Percentiles rank a stretch among this genome's conserved stretches.
Conservation (phyloP, 768 basidiomycete genomes). For the Amanita fuliginea region DNA sequence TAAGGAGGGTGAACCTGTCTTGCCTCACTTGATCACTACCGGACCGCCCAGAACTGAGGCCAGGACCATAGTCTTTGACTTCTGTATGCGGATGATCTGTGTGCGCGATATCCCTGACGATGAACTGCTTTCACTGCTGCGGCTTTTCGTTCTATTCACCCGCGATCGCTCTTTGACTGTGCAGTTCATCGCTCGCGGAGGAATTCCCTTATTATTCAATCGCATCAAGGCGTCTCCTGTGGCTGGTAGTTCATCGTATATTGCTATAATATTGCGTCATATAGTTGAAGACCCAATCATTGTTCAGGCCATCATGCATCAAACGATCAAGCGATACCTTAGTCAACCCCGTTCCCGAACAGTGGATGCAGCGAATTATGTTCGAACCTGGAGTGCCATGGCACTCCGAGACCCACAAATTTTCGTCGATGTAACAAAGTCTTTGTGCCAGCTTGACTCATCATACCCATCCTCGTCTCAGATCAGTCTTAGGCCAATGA, state of each 20-base stretch:
- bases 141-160: slow-evolving; percentile 79
- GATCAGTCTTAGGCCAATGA: slow-evolving; percentile 37
- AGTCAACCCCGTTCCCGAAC: slow-evolving; percentile 54
- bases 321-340: slow-evolving; percentile 77
- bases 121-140: slow-evolving; percentile 71
- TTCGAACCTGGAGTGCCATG: slow-evolving; percentile 66
- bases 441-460: slow-evolving; percentile 60
- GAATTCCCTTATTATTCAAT: slow-evolving; percentile 52
- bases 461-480: slow-evolving; percentile 49
- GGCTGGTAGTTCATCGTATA: slow-evolving; percentile 67
- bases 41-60: slow-evolving; percentile 58
- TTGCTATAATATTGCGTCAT: slow-evolving; percentile 86
- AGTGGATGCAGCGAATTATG: slow-evolving; percentile 61
- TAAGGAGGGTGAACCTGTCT: slow-evolving; percentile 57
- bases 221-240: slow-evolving; percentile 53
- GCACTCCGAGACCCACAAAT: slow-evolving; percentile 70
- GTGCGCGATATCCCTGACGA: slow-evolving; percentile 60
- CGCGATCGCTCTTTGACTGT: slow-evolving; percentile 54
- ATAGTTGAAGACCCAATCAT: slow-evolving; percentile 66
- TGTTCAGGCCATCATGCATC: slow-evolving; percentile 65
- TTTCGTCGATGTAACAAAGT: slow-evolving; percentile 66
- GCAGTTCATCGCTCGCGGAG: slow-evolving; percentile 59
- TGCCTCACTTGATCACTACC: slow-evolving; percentile 34
- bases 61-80: slow-evolving; percentile 60
- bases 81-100: slow-evolving; percentile 61